phyloP scores from a whole-genome alignment of 78 protist species.

The Emiliania huxleyi region DNA sequence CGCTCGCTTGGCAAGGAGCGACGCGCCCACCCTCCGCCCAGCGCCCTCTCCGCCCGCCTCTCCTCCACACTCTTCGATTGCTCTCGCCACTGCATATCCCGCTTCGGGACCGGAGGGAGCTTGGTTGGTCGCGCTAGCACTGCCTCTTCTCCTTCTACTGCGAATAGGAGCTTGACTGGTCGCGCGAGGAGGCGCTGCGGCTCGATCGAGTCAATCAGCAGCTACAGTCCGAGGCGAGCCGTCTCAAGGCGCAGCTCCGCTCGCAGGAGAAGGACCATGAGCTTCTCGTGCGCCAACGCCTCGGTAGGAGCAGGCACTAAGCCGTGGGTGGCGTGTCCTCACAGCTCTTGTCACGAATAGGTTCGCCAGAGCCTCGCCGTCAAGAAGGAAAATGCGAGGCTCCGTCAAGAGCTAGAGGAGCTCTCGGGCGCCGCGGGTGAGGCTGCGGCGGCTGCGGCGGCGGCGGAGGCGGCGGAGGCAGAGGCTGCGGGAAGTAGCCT shows the following conservation, averaged over 20 bases:
- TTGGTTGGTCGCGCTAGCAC: no score
- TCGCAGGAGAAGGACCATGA: slow-evolving; percentile 2
- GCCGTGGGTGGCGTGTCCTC: not conserved
- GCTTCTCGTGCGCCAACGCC: not conserved
- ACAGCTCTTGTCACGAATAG: not conserved
- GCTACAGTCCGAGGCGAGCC: not conserved
- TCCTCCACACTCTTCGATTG: no score
- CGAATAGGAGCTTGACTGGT: slow-evolving; percentile 5
- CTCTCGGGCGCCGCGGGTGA: no score
- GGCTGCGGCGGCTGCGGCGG: not conserved
- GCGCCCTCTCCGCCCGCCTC: no score
- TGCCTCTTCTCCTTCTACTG: no score
- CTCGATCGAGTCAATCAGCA: slow-evolving; percentile 11
- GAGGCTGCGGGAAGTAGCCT: not conserved
- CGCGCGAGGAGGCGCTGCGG: slow-evolving; percentile 11
- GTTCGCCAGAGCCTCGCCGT: not conserved
- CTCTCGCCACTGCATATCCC: no score
- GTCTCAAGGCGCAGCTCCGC: not conserved
- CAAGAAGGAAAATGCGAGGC: slow-evolving; percentile 7
- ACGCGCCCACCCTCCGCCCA: no score
- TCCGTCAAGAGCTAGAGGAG: not conserved
- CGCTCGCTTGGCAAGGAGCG: not conserved
- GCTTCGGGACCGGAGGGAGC: no score
- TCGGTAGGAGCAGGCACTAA: not conserved
- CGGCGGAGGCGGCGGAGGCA: not conserved